Base-by-base conservation (phyloP, 345 rosid genomes). In the Toxicodendron radicans region DNA sequence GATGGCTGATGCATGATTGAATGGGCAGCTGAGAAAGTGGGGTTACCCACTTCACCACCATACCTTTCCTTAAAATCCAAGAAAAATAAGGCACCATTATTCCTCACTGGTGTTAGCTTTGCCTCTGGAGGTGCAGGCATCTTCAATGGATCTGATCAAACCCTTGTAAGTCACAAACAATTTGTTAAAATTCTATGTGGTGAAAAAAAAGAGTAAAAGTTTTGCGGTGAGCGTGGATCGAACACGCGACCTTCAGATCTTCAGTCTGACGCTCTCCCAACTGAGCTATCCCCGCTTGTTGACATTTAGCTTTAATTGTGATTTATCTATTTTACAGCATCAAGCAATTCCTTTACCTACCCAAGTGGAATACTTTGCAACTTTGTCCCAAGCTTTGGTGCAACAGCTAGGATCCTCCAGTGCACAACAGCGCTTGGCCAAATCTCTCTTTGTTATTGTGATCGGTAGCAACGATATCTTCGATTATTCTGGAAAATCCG, bases 211-310 rank as follows among this genome's bases (percentile, higher is more conserved):
- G 12, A 51, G 4, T 51, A 13, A 51, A 51, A 51, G 12, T 11
- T 3, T 58, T 82, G 89, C 87, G 87, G 84, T 85, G 89, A 83
- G 79, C 87, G 85, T 85, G 87, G 84, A 85, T 79, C 84, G 84
- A 85, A 81, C 88, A 81, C 81, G 79, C 74, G 83, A 78, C 85
- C 85, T 85, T 80, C 84, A 83, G 79, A 79, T 77, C 81, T 91
- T 93, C 97, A 93, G 94, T 89, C 97, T 91, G 97, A 93, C 90
- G 97, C 97, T 91, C 97, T 88, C 94, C 93, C 94, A 88, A 88
- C 95, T 88, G 90, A 90, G 92, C 95, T 90, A 88, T 85, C 91
- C 90, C 91, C 91, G 88, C 93, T 0, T 13, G 20, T 78, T 79
- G 72, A 79, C 77, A 71, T 79, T 84, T 80, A 0, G 82, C 81